Conservation (phyloP, 495 filamentous ascomycete species). For the Glutinoglossum americanum region DNA sequence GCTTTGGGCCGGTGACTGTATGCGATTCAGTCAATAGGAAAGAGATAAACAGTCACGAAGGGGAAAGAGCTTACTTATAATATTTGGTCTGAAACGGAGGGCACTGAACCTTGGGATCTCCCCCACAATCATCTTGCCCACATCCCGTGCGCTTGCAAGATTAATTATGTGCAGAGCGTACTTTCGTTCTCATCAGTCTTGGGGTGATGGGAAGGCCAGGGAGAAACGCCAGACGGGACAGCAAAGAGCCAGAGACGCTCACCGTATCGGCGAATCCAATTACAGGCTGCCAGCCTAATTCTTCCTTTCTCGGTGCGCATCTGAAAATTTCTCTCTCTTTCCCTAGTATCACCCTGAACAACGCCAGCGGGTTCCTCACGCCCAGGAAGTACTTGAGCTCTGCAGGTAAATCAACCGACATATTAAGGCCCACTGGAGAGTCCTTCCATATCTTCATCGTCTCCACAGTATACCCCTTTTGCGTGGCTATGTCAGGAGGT, state of each 20-base stretch:
- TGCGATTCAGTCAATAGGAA: not conserved
- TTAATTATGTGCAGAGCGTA: constrained; percentile 74
- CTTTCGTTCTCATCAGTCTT: constrained; percentile 14
- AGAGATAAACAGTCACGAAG: not conserved
- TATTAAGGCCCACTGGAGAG: constrained; percentile 24
- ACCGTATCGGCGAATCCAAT: constrained; percentile 71
- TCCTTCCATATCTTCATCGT: constrained; percentile 69
- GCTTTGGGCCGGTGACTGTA: constrained; percentile 31
- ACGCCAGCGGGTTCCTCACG: constrained; percentile 25
- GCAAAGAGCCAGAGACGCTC: constrained; percentile 11
- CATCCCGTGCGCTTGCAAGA: constrained; percentile 46
- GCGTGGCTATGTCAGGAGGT: constrained; percentile 24
- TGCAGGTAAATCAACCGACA: constrained; percentile 26
- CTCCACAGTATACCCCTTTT: constrained; percentile 32
- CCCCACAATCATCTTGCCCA: constrained; percentile 26
- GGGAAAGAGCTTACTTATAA: constrained; percentile 31
- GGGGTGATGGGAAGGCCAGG: not conserved
- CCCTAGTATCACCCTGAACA: constrained; percentile 48
- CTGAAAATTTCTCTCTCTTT: constrained; percentile 47
- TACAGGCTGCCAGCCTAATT: constrained; percentile 52
- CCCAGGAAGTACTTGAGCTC: constrained; percentile 35
- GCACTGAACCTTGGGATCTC: constrained; percentile 42
- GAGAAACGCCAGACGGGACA: not conserved
- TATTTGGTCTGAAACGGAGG: constrained; percentile 62
- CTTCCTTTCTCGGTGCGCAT: constrained; percentile 46